Percentiles rank a stretch among this genome's conserved stretches.
Evolutionary conservation across 108 stramenopile species (phyloP).

Genomic region (Nannochloropsis granulata): DNA sequence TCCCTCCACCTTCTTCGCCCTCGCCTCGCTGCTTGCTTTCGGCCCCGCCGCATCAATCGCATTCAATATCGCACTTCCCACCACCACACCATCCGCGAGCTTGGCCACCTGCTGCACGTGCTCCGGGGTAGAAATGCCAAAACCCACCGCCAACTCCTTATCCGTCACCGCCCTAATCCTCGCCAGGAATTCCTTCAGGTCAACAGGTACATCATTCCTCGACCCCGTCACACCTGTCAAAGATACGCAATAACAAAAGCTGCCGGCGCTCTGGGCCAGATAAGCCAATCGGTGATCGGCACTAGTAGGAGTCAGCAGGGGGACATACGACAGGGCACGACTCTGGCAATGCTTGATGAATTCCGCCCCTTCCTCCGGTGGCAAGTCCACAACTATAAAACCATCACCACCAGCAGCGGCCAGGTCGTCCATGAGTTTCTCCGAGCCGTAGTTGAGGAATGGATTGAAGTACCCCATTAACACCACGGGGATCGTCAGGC

Average conservation of each 20-base stretch:
- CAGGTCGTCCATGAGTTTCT: conserved; percentile 57
- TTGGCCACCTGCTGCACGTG: conserved; percentile 70
- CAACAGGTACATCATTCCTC: conserved; percentile 48
- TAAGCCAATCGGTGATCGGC: conserved; percentile 76
- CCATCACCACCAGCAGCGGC: conserved; percentile 69
- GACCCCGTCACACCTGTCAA: conserved; percentile 57
- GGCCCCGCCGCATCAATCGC: conserved; percentile 45
- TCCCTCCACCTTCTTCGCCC: background rate
- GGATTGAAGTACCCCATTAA: conserved; percentile 99
- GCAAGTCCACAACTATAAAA: conserved; percentile 95
- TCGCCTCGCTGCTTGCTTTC: background rate
- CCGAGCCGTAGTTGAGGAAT: conserved; percentile 80
- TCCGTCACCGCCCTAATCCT: conserved; percentile 70
- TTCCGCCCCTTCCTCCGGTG: conserved; percentile 73
- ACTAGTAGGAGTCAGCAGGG: conserved; percentile 86
- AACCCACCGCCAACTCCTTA: conserved; percentile 80
- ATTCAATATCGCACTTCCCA: conserved; percentile 86
- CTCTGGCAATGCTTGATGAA: conserved; percentile 64
- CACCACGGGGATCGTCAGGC: conserved; percentile 88
- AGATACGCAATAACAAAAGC: conserved; percentile 89
- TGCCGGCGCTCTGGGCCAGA: conserved; percentile 57
- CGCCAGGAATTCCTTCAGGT: conserved; percentile 69
- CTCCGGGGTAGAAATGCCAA: conserved; percentile 75
- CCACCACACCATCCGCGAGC: conserved; percentile 87
- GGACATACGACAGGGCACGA: conserved; percentile 74